Evolutionary conservation across 768 basidiomycete species (phyloP).

Genomic region (Scleroderma bovista): DNA sequence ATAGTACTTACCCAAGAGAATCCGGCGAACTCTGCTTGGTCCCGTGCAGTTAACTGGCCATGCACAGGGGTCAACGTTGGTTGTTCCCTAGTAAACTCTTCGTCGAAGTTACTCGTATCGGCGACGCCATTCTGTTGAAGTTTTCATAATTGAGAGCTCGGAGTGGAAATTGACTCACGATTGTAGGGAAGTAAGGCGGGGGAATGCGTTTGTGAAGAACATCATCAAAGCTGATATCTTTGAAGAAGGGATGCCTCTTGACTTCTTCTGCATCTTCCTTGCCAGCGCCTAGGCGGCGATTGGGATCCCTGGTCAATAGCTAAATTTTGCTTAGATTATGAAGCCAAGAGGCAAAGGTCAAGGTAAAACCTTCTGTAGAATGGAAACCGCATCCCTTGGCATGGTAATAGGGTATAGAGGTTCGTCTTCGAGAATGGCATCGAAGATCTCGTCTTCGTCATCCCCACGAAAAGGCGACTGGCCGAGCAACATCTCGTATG

Average conservation of each 20-base stretch:
- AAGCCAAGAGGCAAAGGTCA: neutral
- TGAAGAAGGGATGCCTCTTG: slow-evolving; percentile 97
- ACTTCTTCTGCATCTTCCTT: slow-evolving; percentile 95
- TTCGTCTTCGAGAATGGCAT: slow-evolving; percentile 97
- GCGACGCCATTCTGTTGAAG: slow-evolving; percentile 66
- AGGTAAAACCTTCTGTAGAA: slow-evolving; percentile 75
- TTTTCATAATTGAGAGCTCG: slow-evolving; percentile 10
- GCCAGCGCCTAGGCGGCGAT: slow-evolving; percentile 83
- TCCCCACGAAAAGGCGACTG: slow-evolving; percentile 99
- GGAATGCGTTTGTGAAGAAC: slow-evolving; percentile 97
- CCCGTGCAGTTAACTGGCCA: slow-evolving; percentile 80
- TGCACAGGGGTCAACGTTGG: slow-evolving; percentile 98
- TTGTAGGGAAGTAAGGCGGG: slow-evolving; percentile 94
- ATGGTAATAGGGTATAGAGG: slow-evolving; percentile 98
- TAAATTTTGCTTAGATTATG: slow-evolving; percentile 27
- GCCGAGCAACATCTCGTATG: slow-evolving; percentile 97
- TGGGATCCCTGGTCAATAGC: slow-evolving; percentile 90
- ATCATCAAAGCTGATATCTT: slow-evolving; percentile 95
- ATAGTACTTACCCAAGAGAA: slow-evolving; percentile 80
- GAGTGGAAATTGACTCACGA: slow-evolving; percentile 49
- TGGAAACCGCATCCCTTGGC: slow-evolving; percentile 95
- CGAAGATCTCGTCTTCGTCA: slow-evolving; percentile 99
- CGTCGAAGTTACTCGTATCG: slow-evolving; percentile 91
- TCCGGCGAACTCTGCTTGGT: slow-evolving; percentile 94
- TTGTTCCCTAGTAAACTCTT: slow-evolving; percentile 95